These are phyloP conservation scores for Globisporangium echinulatum DNA, from an alignment of 352 stramenopile species.

Conservation along the genomic window DNA sequence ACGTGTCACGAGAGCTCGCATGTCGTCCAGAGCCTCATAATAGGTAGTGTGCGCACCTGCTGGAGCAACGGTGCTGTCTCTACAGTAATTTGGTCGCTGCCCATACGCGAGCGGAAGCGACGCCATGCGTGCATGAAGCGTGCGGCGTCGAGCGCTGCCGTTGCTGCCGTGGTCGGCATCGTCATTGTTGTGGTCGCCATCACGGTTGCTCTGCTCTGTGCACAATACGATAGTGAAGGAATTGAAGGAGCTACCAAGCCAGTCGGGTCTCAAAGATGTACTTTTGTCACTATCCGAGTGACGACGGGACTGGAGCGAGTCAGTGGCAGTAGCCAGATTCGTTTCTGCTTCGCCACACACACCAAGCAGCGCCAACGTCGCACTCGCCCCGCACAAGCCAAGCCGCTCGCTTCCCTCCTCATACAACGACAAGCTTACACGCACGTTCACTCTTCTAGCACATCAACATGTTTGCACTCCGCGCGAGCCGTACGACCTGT, in stretches of 20 bases:
- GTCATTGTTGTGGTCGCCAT: conserved; percentile 2
- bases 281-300: no score
- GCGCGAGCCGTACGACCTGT: neutral
- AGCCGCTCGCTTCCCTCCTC: neutral
- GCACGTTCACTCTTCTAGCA: neutral
- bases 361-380: no score
- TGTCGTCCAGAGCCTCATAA: neutral
- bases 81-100: neutral
- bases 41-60: conserved; percentile 1
- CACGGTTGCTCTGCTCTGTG: neutral
- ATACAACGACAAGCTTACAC: conserved; percentile 2
- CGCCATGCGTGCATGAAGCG: conserved; percentile 59
- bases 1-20: neutral
- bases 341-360: no score
- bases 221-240: no score
- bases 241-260: no score
- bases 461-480: conserved; percentile 8
- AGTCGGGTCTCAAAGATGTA: no score
- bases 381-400: neutral
- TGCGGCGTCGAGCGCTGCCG: conserved; percentile 27
- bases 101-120: conserved; percentile 20
- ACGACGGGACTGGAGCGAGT: no score
- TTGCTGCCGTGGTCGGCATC: conserved; percentile 7
- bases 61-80: conserved; percentile 1
- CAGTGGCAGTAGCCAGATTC: no score